A percentile compares a stretch with the other conserved stretches of the same genome.
These are phyloP conservation scores for Botrytis tulipae DNA, from an alignment of 2,329 filamentous ascomycete species.

Conservation along the genomic window DNA sequence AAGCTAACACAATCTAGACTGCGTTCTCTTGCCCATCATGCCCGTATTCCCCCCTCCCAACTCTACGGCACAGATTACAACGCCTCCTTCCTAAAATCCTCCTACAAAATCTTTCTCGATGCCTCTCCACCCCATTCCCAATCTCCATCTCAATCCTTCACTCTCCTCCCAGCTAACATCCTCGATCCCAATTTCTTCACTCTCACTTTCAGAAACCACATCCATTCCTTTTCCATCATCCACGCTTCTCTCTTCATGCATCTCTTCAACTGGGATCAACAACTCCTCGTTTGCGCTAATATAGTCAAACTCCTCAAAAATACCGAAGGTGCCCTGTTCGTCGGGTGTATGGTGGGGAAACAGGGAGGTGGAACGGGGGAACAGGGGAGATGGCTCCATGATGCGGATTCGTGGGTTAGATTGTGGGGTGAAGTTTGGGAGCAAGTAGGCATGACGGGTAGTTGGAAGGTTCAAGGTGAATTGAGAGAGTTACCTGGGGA, in stretches of 20 bases:
- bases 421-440: conserved; percentile 19
- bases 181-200: conserved; percentile 19
- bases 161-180: conserved; percentile 16
- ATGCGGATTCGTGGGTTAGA: conserved; percentile 17
- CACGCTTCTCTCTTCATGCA: conserved; percentile 22
- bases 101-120: conserved; percentile 43
- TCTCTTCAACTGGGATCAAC: conserved; percentile 22
- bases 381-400: conserved; percentile 19
- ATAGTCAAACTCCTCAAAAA: background rate
- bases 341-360: conserved; percentile 17
- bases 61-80: conserved; percentile 39
- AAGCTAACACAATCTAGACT: conserved; percentile 25
- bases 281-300: conserved; percentile 15
- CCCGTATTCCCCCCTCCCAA: conserved; percentile 38
- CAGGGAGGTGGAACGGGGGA: conserved; percentile 7
- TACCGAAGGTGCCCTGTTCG: conserved; percentile 8
- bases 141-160: background rate
- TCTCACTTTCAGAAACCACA: conserved; percentile 12
- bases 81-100: conserved; percentile 39
- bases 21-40: conserved; percentile 39
- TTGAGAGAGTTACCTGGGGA: background rate
- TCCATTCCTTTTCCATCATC: conserved; percentile 19
- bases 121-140: background rate
- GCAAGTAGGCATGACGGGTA: conserved; percentile 3
- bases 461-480: conserved; percentile 19